Percentiles rank a stretch among this genome's conserved stretches.
These are phyloP conservation scores for Eimeria mitis DNA, from an alignment of 169 alveolate species.

Conservation along the genomic window DNA sequence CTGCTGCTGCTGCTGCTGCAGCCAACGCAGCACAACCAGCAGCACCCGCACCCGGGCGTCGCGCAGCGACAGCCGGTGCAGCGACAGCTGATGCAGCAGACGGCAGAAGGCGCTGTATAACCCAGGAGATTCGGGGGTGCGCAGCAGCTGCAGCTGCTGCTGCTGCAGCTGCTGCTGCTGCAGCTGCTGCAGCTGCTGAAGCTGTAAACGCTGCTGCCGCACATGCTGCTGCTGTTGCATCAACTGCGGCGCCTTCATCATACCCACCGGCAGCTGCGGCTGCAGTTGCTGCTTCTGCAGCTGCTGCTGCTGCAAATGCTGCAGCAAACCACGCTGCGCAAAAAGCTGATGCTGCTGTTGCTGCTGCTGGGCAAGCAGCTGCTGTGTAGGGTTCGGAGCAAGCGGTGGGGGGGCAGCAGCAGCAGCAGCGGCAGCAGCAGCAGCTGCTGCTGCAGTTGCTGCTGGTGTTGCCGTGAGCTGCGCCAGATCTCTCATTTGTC, in stretches of 20 bases:
- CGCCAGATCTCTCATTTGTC: neutral
- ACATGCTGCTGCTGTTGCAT: conserved; percentile 53
- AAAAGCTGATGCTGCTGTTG: conserved; percentile 71
- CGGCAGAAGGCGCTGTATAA: conserved; percentile 70
- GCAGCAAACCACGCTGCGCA: conserved; percentile 44
- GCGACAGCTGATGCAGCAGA: conserved; percentile 74
- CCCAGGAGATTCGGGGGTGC: conserved; percentile 37
- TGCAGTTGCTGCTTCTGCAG: conserved; percentile 59
- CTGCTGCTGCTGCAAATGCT: conserved; percentile 73
- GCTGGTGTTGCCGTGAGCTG: conserved; percentile 3
- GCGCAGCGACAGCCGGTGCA: conserved; percentile 79
- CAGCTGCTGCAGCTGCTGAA: conserved; percentile 71
- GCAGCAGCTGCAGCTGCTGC: conserved; percentile 68
- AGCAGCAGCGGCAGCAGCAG: conserved; percentile 27
- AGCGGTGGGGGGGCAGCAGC: conserved; percentile 28
- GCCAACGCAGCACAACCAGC: conserved; percentile 86
- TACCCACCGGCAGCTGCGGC: conserved; percentile 13
- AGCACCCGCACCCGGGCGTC: conserved; percentile 86
- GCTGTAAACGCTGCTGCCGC: conserved; percentile 69
- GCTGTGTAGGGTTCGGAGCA: conserved; percentile 27
- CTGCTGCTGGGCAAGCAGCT: conserved; percentile 55
- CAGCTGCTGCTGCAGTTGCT: conserved; percentile 32
- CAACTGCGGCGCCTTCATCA: conserved; percentile 26
- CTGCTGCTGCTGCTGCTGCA: conserved; percentile 84
- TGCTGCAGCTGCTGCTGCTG: conserved; percentile 32